Evolutionary conservation across 768 basidiomycete genomes (phyloP), one percentile per base, ranked within the genome.

Genomic region (Trametes meyenii): DNA sequence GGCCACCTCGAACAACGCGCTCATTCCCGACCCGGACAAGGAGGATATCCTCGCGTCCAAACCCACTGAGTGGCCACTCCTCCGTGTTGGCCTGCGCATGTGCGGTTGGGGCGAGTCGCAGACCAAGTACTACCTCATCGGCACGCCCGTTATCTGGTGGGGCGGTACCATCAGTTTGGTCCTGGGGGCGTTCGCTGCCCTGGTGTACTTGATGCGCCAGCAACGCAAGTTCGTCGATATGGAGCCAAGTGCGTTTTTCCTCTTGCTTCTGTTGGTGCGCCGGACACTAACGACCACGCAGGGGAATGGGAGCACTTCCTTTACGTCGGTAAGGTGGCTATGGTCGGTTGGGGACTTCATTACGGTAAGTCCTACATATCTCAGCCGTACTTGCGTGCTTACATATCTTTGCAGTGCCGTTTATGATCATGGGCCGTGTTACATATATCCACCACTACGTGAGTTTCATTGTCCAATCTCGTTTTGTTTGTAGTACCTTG

Each of bases 1-100:
- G 97, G 95, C 96, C 93, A 97, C 96, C 0, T 98, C 97, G 5
- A 99, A 99, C 79, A 99, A 99, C 71, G 96, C 97, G 0, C 88
- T 99, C 56, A 74, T 98, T 42, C 97, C 97, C 1, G 95, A 99
- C 70, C 94, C 96, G 0, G 97, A 99, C 80, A 98, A 98, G 76
- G 94, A 96, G 68, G 97, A 99, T 72, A 94, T 98, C 71, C 86
- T 99, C 53, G 97, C 96, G 0, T 96, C 94, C 36, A 85, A 83
- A 67, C 96, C 96, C 0, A 83, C 83, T 40, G 96, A 98, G 69
- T 99, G 97, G 96, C 96, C 96, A 0, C 87, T 91, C 77, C 79
- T 98, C 42, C 86, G 85, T 48, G 81, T 96, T 16, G 96, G 96
- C 23, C 75, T 99, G 71, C 84, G 96, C 19, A 99, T 99, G 96